These are phyloP conservation scores for Malassezia sp. DNA, from an alignment of 1,284 basidiomycete species.

Conservation along the genomic window DNA sequence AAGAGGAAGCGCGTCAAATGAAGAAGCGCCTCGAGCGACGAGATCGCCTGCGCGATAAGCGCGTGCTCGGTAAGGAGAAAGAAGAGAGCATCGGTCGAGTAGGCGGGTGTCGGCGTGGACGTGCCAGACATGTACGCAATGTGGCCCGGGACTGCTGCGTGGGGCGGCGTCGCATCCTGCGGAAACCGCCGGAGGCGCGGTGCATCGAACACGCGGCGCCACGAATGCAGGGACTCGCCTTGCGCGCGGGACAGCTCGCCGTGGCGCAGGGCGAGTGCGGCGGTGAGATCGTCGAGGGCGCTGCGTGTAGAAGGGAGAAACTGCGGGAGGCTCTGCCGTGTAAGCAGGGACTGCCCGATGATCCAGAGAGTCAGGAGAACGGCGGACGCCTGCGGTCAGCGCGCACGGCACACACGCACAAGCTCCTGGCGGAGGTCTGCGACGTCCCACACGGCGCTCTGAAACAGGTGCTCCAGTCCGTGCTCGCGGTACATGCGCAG, in stretches of 20 bases:
- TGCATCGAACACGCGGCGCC: conserved; percentile 33
- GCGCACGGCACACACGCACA: too few species aligned
- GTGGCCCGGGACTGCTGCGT: background rate
- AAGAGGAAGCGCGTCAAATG: conserved; percentile 29
- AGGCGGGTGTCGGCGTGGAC: too few species aligned
- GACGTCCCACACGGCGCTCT: conserved; percentile 49
- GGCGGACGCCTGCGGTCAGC: too few species aligned
- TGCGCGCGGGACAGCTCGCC: conserved; percentile 2
- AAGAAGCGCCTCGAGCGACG: conserved; percentile 24
- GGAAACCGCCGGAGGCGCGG: conserved; percentile 4
- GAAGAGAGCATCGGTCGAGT: conserved; percentile 19
- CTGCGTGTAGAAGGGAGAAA: conserved; percentile 49
- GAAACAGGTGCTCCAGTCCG: conserved; percentile 37
- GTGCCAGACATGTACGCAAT: too few species aligned
- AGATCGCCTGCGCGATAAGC: conserved; percentile 27
- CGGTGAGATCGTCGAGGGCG: conserved; percentile 35
- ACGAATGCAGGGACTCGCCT: conserved; percentile 15
- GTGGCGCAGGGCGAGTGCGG: conserved; percentile 22
- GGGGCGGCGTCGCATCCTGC: conserved; percentile 1
- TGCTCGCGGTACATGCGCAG: conserved; percentile 48
- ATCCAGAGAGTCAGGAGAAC: conserved; percentile 50
- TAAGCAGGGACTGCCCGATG: conserved; percentile 48
- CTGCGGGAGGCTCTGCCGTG: conserved; percentile 49
- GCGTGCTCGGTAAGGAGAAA: conserved; percentile 39
- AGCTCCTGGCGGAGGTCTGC: conserved; percentile 49